Base-by-base conservation (phyloP, 345 rosid species). In the Populus davidiana region DNA sequence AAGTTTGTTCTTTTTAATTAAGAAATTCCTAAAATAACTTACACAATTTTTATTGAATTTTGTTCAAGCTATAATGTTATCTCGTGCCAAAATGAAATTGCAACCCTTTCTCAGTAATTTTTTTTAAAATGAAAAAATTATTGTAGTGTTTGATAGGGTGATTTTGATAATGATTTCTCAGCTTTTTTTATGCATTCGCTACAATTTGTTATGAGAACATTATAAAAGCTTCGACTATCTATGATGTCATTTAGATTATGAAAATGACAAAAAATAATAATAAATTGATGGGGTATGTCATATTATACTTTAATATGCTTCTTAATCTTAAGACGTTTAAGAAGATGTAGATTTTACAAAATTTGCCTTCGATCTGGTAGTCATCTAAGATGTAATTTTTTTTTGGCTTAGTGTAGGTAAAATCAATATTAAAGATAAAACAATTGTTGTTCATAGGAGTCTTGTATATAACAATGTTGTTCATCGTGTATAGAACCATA, bases 401-500 rank as follows among this genome's bases (percentile, higher is more conserved):
- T 61, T 25, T 50, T 2, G 2, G n/a, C 72, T 14, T 69, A 65
- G 13, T 56, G 50, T 43, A 79, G 78, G 82, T 47, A 36, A 69
- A 84, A 86, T 88, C 88, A 0, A 89, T 91, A 14, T 70, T 87
- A 81, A 96, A 84, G 85, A 89, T 88, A 93, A 96, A 85, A 84
- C 91, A 82, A 81, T 79, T 90, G n/a, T 95, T 90, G 0, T 78
- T 89, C 80, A 80, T 93, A 92, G 94, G 81, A 11, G 78, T 92
- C 67, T 79, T 93, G 27, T 90, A 93, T 86, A 84, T 83, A 81
- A 85, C 79, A 35, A 91, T 91, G 90, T 76, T 96, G 86, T 88
- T 93, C 82, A 81, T 92, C 85, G 90, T 94, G 80, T 95, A 93
- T 83, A 95, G 94, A 82, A 92, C 96, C 21, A 88, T 92, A 71